Evolutionary conservation across 495 filamentous ascomycete species (phyloP).

Genomic region (Podospora tetraspora): DNA sequence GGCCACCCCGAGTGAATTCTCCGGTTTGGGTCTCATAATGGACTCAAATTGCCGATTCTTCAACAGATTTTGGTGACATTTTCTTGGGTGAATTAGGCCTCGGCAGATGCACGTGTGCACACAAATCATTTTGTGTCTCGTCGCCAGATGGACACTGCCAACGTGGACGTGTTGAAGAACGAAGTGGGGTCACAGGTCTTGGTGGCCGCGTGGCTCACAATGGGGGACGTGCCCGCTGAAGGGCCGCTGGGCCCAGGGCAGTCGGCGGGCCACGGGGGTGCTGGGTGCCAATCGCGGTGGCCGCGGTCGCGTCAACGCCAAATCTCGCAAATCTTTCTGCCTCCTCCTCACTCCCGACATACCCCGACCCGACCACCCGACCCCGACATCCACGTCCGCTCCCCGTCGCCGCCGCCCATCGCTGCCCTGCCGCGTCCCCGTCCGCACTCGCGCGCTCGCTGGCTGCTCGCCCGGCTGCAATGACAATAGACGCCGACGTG

Average conservation of each 20-base stretch:
- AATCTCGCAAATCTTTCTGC: slow-evolving; percentile 27
- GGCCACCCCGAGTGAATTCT: background rate
- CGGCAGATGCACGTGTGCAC: background rate
- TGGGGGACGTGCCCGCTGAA: slow-evolving; percentile 14
- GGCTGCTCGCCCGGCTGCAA: slow-evolving; percentile 9
- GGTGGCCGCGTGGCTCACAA: slow-evolving; percentile 20
- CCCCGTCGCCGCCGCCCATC: slow-evolving; percentile 2
- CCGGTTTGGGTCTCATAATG: background rate
- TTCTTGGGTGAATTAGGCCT: background rate
- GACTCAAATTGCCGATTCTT: background rate
- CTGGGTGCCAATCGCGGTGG: slow-evolving; percentile 27
- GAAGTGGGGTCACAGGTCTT: background rate
- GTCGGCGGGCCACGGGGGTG: slow-evolving; percentile 25
- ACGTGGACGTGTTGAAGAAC: background rate
- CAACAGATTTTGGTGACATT: background rate
- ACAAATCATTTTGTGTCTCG: background rate
- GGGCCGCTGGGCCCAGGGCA: slow-evolving; percentile 1
- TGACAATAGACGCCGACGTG: slow-evolving; percentile 25
- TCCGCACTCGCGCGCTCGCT: slow-evolving; percentile 1
- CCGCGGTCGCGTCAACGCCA: slow-evolving; percentile 23
- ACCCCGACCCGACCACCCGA: slow-evolving; percentile 10
- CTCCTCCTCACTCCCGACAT: slow-evolving; percentile 9
- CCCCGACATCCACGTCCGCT: slow-evolving; percentile 12
- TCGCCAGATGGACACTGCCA: background rate
- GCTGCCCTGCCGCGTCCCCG: slow-evolving; percentile 10